Evolutionary conservation across 2,329 filamentous ascomycete genomes (phyloP), one percentile per base, ranked within the genome.

Genomic region (Dothiorella sarmentorum): DNA sequence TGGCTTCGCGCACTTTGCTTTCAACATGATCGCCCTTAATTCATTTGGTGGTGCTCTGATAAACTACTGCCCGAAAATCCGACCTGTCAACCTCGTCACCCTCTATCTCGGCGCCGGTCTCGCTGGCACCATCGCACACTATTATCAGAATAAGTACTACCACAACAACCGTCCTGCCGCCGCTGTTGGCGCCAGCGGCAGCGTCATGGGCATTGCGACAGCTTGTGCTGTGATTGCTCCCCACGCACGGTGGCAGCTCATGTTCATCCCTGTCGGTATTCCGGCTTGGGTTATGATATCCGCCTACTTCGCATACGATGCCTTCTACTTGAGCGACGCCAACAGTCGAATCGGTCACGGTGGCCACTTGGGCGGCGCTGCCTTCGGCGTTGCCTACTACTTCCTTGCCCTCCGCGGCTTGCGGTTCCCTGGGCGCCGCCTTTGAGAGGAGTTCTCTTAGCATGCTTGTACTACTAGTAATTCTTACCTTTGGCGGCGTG

Each of bases 301-400:
- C 0, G 69, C 65, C 1, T 78, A 74, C 61, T 69, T 71, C 1
- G 64, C 67, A 0, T 66, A 71, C 33, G 77, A 79, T 64, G 65
- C 69, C 1, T 77, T 70, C 61, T 70, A 69, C 60, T 37, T 79
- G 33, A 68, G 73, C 53, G 61, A 64, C 33, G 44, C 62, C 4
- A 65, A 60, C 9, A 68, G 63, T 17, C 60, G 51, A 4, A 61
- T 73, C 7, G 76, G 66, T 4, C 78, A 80, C 67, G 67, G 71
- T 17, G 77, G 75, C 7, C 78, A 80, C 69, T 57, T 80, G 13
- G 77, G 78, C 4, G 78, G 77, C 0, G 55, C 70, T 18, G 66
- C 66, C 0, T 78, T 75, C 63, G 78, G 77, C 0, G 52, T 58
- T 1, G 27, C 63, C 7, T 73, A 66, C 58, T 74, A 73, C 51